Evolutionary conservation across 345 rosid species (phyloP), one percentile per base, ranked within the genome.

Genomic region (Laguncularia racemosa): DNA sequence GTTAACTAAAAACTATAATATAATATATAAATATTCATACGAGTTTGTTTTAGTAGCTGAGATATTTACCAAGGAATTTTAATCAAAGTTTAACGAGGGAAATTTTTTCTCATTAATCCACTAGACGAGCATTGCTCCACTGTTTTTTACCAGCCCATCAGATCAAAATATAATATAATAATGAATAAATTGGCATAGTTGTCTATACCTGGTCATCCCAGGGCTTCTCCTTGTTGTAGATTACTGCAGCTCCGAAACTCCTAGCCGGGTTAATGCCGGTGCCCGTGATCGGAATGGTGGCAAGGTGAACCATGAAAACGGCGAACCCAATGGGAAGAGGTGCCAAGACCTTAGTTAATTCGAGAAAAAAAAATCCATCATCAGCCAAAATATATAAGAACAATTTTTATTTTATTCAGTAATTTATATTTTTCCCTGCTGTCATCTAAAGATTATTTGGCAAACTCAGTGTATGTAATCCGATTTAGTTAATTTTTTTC

Each of bases 321-420:
- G 81, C 77, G 14, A 76, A 76, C 17, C 81, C 81, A 28, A 76
- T 76, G 15, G 77, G 81, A 48, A 76, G 72, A 11, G 81, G 81
- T 16, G 81, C 81, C 67, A 76, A 44, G 0, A 76, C 76, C 80
- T 76, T 14, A 14, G 16, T 40, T 12, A 11, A 50, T 16, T 23
- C 28, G 12, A 17, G 14, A 10, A 49, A 4, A n/a, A 4, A 56
- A 18, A 57, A 7, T 47, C 9, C 18, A 16, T 47, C 16, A 47
- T 47, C 18, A 47, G 50, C 16, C 18, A 47, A 47, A 4, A 47
- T 6, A 46, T 46, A 12, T 14, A 47, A 14, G 1, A 33, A 33
- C 9, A 33, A 33, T 1, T 6, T 33, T 33, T 33, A 7, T 33
- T 33, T 33, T 33, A 33, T 33, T 33, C 40, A 33, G 40, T 33